phyloP scores from a whole-genome alignment of 2,329 filamentous ascomycete species.

The Chlorencoelia australis region DNA sequence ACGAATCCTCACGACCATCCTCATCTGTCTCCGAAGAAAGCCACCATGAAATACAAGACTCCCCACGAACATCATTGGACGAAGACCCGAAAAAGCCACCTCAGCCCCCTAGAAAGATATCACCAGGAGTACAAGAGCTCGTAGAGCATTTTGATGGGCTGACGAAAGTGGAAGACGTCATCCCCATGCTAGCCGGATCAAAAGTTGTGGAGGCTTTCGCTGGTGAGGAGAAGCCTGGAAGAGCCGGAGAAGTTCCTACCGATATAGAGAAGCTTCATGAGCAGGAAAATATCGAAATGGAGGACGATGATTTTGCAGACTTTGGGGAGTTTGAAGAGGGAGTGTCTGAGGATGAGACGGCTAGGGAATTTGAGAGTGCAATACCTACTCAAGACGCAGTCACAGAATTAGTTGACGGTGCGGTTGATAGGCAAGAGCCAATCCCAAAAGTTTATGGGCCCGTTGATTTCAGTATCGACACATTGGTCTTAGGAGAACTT shows the following conservation, averaged over 20 bases:
- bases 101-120: slow-evolving; percentile 9
- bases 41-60: slow-evolving; percentile 21
- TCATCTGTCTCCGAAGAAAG: slow-evolving; percentile 24
- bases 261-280: slow-evolving; percentile 1
- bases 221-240: slow-evolving; percentile 1
- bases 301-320: slow-evolving; percentile 29
- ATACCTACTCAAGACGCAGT: not conserved
- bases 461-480: slow-evolving; percentile 19
- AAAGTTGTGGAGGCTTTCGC: not conserved
- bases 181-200: not conserved
- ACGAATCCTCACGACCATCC: slow-evolving; percentile 19
- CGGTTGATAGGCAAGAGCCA: not conserved
- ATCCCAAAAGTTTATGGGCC: slow-evolving; percentile 7
- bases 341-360: slow-evolving; percentile 16
- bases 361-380: slow-evolving; percentile 10
- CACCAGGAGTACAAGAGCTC: slow-evolving; percentile 21
- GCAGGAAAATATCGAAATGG: slow-evolving; percentile 1
- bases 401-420: not conserved
- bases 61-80: slow-evolving; percentile 26
- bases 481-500: slow-evolving; percentile 19
- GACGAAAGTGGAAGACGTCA: slow-evolving; percentile 12
- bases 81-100: slow-evolving; percentile 19
- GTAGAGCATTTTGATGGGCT: slow-evolving; percentile 22
- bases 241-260: slow-evolving; percentile 4
- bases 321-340: slow-evolving; percentile 31